Conservation (phyloP, 768 basidiomycete species). For the Tylopilus sp. region DNA sequence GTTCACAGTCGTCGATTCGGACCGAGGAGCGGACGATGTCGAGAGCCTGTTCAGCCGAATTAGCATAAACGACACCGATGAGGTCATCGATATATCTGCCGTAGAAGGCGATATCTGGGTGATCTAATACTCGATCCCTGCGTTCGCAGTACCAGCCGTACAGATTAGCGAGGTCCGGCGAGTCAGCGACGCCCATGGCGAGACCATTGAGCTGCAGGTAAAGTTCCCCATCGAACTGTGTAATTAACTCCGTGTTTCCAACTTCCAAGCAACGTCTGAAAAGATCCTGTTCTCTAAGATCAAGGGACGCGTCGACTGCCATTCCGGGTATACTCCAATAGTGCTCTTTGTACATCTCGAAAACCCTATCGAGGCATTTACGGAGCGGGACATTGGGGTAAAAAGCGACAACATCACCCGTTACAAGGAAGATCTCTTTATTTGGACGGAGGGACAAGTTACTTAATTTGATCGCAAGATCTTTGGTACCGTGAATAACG, state of each 20-base stretch:
- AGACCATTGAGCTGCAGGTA: background rate
- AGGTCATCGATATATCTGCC: background rate
- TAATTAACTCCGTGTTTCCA: too few relatives aligned
- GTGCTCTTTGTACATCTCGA: background rate
- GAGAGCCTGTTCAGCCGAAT: too few relatives aligned
- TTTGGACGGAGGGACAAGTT: too few relatives aligned
- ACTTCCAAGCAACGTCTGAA: too few relatives aligned
- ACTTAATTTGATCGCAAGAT: slow-evolving; percentile 8
- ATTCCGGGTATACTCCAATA: too few relatives aligned
- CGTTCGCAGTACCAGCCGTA: slow-evolving; percentile 1
- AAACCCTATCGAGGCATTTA: too few relatives aligned
- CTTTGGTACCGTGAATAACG: slow-evolving; percentile 2
- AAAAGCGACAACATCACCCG: too few relatives aligned
- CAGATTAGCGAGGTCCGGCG: slow-evolving; percentile 12
- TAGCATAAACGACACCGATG: background rate
- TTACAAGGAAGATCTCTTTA: background rate
- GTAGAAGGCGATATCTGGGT: background rate
- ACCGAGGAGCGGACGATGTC: too few relatives aligned
- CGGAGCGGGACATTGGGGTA: too few relatives aligned
- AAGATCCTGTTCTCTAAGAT: background rate
- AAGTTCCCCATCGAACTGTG: background rate
- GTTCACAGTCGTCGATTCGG: slow-evolving; percentile 4
- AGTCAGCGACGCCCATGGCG: slow-evolving; percentile 9
- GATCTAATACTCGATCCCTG: rapidly evolving
- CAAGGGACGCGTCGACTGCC: too few relatives aligned